Base-by-base conservation (phyloP, 768 basidiomycete species). In the Hygrophoropsis aurantiaca region DNA sequence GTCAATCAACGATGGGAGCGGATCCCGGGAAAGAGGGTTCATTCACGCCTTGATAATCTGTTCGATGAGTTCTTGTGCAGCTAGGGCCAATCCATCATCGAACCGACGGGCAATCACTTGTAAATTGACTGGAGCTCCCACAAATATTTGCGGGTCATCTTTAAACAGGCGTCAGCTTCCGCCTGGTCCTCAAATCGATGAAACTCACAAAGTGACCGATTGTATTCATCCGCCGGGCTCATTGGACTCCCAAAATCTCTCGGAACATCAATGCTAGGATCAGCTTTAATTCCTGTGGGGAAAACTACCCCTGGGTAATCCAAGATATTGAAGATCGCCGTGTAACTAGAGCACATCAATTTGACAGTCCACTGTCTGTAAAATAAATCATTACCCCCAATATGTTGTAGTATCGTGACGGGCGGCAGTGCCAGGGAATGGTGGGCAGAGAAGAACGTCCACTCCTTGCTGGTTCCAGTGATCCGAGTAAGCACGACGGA, bases 281-380 rank as follows among this genome's bases (percentile, higher is more conserved):
- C 59, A 37, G 47, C 47, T 23, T 3, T 11, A 19, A 53, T 46
- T 11, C 71, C 69, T 19, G 66, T 66, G 4, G 74, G 73, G 58
- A 74, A 69, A 7, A 68, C 66, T 7, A 60, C 64, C 8, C 60
- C 63, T 5, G 72, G 64, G 44, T 72, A 73, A 53, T 75, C 74
- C 11, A 64, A 51, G 9, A 71, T 49, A 37, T 75, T 73, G 58
- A 59, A 69, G 32, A 67, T 46, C 9, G 53, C 59, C 1, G 71
- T 71, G 49, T 69, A 68, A 16, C 61, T 60, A 36, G 67, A 11
- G 58, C 56, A 35, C n/a, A 66, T 65, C 71, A 68, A 78, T 27
- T 74, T 58, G 4, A 60, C 59, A 10, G 69, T 56, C 26, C 69
- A 69, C 26, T 61, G 53, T 1, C 73, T 61, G 47, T 68, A 72